Conservation (phyloP, 805 yeast species). For the Barnettozyma sucrosica region DNA sequence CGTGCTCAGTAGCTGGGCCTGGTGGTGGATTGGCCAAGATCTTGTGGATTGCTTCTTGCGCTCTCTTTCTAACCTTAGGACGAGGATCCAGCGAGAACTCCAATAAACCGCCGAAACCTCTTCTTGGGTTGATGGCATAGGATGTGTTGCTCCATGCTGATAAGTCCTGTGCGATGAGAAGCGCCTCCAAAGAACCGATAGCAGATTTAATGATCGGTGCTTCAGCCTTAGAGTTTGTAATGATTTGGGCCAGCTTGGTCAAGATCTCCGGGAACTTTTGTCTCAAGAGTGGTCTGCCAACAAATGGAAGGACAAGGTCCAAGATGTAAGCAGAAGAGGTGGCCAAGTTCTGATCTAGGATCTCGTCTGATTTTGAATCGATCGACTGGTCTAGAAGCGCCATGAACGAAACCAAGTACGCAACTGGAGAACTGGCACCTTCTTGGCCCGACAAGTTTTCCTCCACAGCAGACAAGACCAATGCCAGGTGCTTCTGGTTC, state of each 20-base stretch:
- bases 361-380: conserved; percentile 41
- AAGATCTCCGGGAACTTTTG: conserved; percentile 74
- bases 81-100: conserved; percentile 80
- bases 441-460: conserved; percentile 56
- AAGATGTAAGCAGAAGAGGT: conserved; percentile 74
- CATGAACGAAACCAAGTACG: conserved; percentile 81
- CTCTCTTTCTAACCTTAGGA: conserved; percentile 94
- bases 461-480: conserved; percentile 84
- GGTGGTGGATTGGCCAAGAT: conserved; percentile 63
- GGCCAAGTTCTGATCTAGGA: conserved; percentile 59
- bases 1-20: conserved; percentile 73
- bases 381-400: conserved; percentile 73
- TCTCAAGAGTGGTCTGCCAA: conserved; percentile 63
- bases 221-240: conserved; percentile 61
- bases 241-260: conserved; percentile 72
- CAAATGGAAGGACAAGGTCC: conserved; percentile 70
- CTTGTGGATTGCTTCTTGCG: conserved; percentile 76
- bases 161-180: conserved; percentile 74
- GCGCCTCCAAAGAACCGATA: conserved; percentile 76
- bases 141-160: conserved; percentile 64
- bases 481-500: conserved; percentile 80
- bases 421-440: conserved; percentile 51
- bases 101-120: conserved; percentile 74
- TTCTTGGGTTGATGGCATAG: conserved; percentile 55
- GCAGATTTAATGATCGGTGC: conserved; percentile 81